Evolutionary conservation across 768 basidiomycete genomes (phyloP), one percentile per base, ranked within the genome.

Genomic region (Tremella yokohamensis): DNA sequence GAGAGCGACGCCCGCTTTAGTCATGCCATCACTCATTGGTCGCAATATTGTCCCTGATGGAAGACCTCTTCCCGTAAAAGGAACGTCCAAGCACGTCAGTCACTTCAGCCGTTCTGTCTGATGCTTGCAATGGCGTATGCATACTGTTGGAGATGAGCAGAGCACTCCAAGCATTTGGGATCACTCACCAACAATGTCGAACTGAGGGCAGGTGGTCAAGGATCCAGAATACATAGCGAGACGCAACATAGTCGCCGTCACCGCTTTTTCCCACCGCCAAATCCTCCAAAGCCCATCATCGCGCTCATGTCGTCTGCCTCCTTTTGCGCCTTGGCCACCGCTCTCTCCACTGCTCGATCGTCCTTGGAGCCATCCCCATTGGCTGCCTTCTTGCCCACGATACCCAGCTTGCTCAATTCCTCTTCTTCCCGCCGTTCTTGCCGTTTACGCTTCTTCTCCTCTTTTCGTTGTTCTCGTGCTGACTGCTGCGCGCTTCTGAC

Each of bases 221-320:
- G 4, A 4, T 11, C 29, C 29, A 34, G 29, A 11, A 34, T 34
- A 34, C 29, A 34, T 34, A 34, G 29, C 29, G 11, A 34, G 29
- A 4, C 29, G 29, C 29, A n/a, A n/a, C 29, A 4, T 6, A 11
- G 15, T 45, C 6, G 22, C 15, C 42, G 42, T 50, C 49, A 56
- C 26, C 52, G 37, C 66, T 62, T 68, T 48, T 60, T 64, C 19
- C 45, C 57, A 0, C 63, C 68, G 40, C 89, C 90, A 71, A 96
- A 96, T 1, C 90, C 89, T 47, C 84, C 85, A 74, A 96, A 96
- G 34, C 92, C 92, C 90, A 94, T 93, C 79, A 89, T 81, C 25
- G 79, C 79, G 56, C 86, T 80, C 84, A 93, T 87, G 61, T 87
- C 86, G 58, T 81, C 75, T 55, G 85, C 84, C 15, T 52, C 71